Conservation (phyloP, 352 stramenopile genomes). For the Globisporangium cylindrosporum region DNA sequence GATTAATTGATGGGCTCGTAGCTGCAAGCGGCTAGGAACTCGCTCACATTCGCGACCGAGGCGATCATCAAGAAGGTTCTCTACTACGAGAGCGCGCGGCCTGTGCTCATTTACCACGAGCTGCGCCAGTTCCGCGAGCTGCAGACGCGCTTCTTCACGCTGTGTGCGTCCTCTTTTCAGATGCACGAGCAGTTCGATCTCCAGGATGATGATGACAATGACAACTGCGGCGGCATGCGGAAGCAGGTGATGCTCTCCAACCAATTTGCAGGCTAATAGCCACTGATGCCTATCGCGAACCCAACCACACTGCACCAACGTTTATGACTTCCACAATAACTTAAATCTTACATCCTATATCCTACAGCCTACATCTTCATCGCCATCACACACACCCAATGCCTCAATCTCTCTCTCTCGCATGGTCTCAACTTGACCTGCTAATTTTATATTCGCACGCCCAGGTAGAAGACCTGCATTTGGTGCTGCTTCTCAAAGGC, state of each 20-base stretch:
- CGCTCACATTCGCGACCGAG: slow-evolving; percentile 16
- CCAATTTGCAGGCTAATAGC: neutral
- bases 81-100: slow-evolving; percentile 24
- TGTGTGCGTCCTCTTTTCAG: slow-evolving; percentile 23
- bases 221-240: neutral
- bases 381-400: neutral
- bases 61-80: slow-evolving; percentile 24
- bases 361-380: neutral
- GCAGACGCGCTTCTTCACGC: slow-evolving; percentile 25
- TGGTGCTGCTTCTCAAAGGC: slow-evolving; percentile 42
- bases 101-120: slow-evolving; percentile 26
- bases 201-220: slow-evolving; percentile 1
- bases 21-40: slow-evolving; percentile 21
- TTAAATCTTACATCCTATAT: neutral
- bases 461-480: slow-evolving; percentile 45
- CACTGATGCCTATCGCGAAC: neutral
- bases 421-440: neutral
- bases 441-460: slow-evolving; percentile 34
- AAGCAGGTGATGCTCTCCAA: neutral
- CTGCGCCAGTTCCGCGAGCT: slow-evolving; percentile 27
- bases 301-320: neutral
- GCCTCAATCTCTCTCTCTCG: neutral
- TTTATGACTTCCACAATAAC: neutral
- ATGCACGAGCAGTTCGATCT: slow-evolving; percentile 6
- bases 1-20: slow-evolving; percentile 2